Percentiles rank a stretch among this genome's conserved stretches.
Conservation (phyloP, 345 rosid species). For the Lumnitzera racemosa region DNA sequence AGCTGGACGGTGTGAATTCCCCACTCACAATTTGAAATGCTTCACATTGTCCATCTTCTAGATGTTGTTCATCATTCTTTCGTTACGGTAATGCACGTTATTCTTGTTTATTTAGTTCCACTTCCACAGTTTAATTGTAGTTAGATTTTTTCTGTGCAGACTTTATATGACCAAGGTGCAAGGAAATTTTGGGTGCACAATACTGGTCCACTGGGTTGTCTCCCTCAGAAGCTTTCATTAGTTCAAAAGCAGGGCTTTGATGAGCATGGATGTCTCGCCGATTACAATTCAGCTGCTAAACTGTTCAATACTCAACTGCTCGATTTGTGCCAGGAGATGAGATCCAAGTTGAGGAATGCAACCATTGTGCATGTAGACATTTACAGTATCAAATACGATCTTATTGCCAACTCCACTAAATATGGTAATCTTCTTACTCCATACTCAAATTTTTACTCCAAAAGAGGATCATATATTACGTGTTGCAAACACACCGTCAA, state of each 20-base stretch:
- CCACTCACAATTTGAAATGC: too few species aligned
- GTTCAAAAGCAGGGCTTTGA: slow-evolving; percentile 38
- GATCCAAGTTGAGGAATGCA: slow-evolving; percentile 41
- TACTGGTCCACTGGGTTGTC: slow-evolving; percentile 87
- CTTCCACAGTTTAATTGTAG: too few species aligned
- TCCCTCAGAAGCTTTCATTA: slow-evolving; percentile 70
- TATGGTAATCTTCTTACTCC: slow-evolving; percentile 32
- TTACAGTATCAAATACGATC: slow-evolving; percentile 63
- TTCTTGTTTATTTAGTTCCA: too few species aligned
- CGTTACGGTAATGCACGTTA: too few species aligned
- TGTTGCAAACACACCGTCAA: background rate
- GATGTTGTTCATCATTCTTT: background rate
- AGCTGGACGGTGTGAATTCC: too few species aligned
- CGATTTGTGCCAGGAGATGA: slow-evolving; percentile 37
- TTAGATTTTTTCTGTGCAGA: slow-evolving; percentile 13
- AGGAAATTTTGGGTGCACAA: slow-evolving; percentile 87
- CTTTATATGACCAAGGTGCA: slow-evolving; percentile 54
- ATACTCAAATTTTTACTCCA: background rate
- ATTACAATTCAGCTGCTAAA: slow-evolving; percentile 55
- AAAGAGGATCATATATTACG: too few species aligned
- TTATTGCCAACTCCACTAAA: slow-evolving; percentile 47
- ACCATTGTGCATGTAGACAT: slow-evolving; percentile 59
- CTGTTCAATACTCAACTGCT: slow-evolving; percentile 53
- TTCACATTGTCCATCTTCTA: too few species aligned
- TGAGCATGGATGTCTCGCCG: slow-evolving; percentile 45